Base-by-base conservation (phyloP, 108 stramenopile species). In the Nitzschia putrida region DNA sequence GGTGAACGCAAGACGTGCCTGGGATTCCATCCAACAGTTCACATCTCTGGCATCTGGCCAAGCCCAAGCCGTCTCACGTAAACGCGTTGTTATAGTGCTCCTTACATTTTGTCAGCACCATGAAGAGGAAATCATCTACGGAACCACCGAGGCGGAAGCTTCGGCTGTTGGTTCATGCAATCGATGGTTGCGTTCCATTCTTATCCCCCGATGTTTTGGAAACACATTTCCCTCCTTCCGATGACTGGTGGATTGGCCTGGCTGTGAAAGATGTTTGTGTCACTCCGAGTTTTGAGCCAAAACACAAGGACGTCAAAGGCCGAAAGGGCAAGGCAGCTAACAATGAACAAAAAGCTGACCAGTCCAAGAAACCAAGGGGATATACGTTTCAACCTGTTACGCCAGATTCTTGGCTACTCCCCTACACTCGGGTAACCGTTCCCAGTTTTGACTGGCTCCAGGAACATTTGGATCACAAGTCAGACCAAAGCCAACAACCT, bases 211-310 rank as follows among this genome's bases (percentile, higher is more conserved):
- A 66, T 14, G 61, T 83, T 14, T 59, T 89, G 8, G 76, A 81
- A 41, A 52, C 68, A 37, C 76, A 83, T 51, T 89, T 90, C 68
- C 82, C 83, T 42, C 83, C 86, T 0, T 40, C 66, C 0, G 54
- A 59, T 20, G 66, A 73, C 34, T 57, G 89, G 29, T 82, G 83
- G 59, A 69, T 93, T 22, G 89, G 92, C 8, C 51, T 93, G 37
- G 88, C 89, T 9, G 88, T 85, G 13, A 83, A 80, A 12, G 92
- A 93, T 65, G 71, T 84, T 10, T 91, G 92, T 59, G 69, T 90
- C 20, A 45, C 68, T 3, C 85, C 91, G 7, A 29, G 79, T 4
- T 86, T 61, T 23, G 61, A 45, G 16, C 20, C 29, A 8, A 34
- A 42, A 14, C 58, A 53, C 37, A 60, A 70, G 55, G n/a, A 80